These are phyloP conservation scores for Hyaloscypha hepaticicola DNA, from an alignment of 495 filamentous ascomycete species.

Conservation along the genomic window DNA sequence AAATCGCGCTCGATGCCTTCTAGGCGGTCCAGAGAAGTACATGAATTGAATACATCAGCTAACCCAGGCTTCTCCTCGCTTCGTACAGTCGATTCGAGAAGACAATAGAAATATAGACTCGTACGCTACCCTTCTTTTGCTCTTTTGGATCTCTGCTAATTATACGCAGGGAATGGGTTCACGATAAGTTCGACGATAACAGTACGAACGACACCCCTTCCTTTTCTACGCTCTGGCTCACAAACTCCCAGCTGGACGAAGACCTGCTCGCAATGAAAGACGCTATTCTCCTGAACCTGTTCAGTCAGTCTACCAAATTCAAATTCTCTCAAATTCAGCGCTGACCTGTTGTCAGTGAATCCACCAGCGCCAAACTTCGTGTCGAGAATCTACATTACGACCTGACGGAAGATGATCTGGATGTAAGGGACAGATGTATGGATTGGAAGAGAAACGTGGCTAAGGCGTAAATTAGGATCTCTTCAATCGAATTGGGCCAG, in stretches of 20 bases:
- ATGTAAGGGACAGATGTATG: conserved; percentile 49
- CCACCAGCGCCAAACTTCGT: conserved; percentile 67
- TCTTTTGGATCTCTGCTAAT: conserved; percentile 4
- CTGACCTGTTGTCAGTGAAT: conserved; percentile 37
- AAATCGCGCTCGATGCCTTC: conserved; percentile 26
- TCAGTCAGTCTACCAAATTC: conserved; percentile 12
- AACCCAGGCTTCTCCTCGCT: conserved; percentile 32
- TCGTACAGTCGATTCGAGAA: conserved; percentile 48
- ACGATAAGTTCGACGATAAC: conserved; percentile 78
- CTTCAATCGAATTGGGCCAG: conserved; percentile 73
- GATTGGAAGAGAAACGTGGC: not conserved
- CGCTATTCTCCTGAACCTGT: conserved; percentile 24
- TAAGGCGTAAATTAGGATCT: conserved; percentile 58
- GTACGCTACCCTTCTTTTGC: conserved; percentile 37
- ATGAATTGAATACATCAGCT: conserved; percentile 37
- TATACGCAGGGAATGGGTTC: conserved; percentile 76
- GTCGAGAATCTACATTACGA: conserved; percentile 96
- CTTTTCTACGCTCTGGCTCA: conserved; percentile 18
- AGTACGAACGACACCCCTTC: conserved; percentile 34
- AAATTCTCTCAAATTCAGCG: not conserved
- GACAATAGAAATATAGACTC: conserved; percentile 51
- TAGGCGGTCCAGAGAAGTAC: conserved; percentile 33
- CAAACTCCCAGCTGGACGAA: conserved; percentile 27
- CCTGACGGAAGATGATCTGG: conserved; percentile 79
- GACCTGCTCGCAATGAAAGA: conserved; percentile 24